These are phyloP conservation scores for Podila clonocystis DNA, from an alignment of 192 early-diverging fungal species.

Conservation along the genomic window DNA sequence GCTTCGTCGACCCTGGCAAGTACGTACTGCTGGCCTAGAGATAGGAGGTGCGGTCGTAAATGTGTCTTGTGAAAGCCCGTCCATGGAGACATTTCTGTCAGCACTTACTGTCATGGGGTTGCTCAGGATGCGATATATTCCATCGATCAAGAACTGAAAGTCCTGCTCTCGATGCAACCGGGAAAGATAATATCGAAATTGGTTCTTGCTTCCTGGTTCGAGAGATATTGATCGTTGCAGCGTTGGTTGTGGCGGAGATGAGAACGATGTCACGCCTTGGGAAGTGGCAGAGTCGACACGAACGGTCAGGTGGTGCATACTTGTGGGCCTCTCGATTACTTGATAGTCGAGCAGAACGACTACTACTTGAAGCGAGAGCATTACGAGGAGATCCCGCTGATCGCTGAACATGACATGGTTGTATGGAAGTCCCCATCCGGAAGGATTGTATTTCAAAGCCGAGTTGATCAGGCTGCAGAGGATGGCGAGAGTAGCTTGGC, in stretches of 20 bases:
- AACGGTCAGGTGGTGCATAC: not conserved
- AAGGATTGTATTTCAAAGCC: constrained; percentile 79
- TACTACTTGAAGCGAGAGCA: constrained; percentile 74
- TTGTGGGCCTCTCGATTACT: constrained; percentile 29
- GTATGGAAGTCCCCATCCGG: constrained; percentile 91
- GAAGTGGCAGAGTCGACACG: not conserved
- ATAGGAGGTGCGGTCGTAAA: not conserved
- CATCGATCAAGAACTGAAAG: constrained; percentile 82
- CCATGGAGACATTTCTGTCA: not conserved
- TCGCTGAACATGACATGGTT: constrained; percentile 84
- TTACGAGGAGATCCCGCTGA: constrained; percentile 76
- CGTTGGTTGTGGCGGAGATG: not conserved
- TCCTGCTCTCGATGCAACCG: constrained; percentile 87
- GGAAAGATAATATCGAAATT: constrained; percentile 81
- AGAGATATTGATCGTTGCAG: not conserved
- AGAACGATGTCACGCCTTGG: not conserved
- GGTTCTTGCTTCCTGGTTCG: constrained; percentile 48
- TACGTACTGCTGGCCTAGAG: constrained; percentile 74
- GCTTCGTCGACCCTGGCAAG: constrained; percentile 80
- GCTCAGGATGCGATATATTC: constrained; percentile 82
- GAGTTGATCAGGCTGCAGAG: constrained; percentile 92
- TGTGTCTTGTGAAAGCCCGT: not conserved
- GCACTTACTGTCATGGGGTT: constrained; percentile 73
- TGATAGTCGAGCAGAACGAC: constrained; percentile 80
- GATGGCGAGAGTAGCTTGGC: constrained; percentile 77